Percentiles rank a stretch among this genome's conserved stretches.
Evolutionary conservation across 768 basidiomycete genomes (phyloP).

Genomic region (Gautieria morchelliformis): DNA sequence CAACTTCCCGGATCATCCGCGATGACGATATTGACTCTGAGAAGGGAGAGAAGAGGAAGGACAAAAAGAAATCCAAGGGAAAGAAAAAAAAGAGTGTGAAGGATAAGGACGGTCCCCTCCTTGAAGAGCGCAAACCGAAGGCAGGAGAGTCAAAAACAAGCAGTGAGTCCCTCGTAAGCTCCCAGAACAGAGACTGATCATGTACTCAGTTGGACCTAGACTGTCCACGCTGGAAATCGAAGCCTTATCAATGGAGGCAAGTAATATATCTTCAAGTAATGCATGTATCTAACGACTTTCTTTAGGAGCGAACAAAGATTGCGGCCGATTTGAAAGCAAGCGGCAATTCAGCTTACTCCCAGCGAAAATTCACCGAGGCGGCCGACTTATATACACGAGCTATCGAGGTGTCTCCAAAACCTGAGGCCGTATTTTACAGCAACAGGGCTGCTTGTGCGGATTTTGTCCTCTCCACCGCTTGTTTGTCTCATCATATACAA

Average conservation of each 20-base stretch:
- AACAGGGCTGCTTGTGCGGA: constrained; percentile 91
- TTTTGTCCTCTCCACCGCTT: background rate
- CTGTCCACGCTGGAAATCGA: constrained; percentile 47
- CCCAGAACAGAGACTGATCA: constrained; percentile 10
- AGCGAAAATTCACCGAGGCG: constrained; percentile 49
- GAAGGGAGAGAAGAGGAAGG: constrained; percentile 35
- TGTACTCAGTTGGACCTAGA: constrained; percentile 26
- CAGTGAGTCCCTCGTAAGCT: constrained; percentile 11
- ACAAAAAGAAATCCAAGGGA: constrained; percentile 34
- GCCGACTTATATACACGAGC: constrained; percentile 64
- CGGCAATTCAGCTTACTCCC: constrained; percentile 64
- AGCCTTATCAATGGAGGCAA: constrained; percentile 49
- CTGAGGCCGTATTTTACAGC: constrained; percentile 90
- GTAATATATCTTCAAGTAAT: constrained; percentile 6
- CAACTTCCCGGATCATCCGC: constrained; percentile 33
- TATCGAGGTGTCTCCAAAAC: constrained; percentile 62
- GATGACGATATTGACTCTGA: constrained; percentile 24
- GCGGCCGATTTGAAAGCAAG: constrained; percentile 59
- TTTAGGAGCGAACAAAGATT: constrained; percentile 52
- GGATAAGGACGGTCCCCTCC: constrained; percentile 60
- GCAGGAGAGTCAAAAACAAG: constrained; percentile 11
- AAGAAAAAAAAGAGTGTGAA: constrained; percentile 54
- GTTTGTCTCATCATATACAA: background rate
- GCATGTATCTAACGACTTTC: background rate
- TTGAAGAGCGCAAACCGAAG: constrained; percentile 62